Evolutionary conservation across 805 yeast species (phyloP).

Genomic region (Candida tibetensis): DNA sequence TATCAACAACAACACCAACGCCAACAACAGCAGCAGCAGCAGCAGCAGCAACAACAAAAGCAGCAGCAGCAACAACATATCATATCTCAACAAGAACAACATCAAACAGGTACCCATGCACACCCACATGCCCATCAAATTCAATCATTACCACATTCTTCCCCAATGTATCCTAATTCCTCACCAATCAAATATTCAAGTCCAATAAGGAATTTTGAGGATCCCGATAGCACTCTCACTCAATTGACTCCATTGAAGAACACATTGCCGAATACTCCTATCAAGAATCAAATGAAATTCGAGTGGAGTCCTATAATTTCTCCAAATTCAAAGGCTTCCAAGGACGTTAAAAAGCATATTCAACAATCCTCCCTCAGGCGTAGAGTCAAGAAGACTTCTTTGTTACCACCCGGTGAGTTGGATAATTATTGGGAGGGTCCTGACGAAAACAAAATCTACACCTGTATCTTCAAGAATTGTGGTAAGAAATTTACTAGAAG

Average conservation of each 20-base stretch:
- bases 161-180: slow-evolving; percentile 22
- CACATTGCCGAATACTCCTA: slow-evolving; percentile 33
- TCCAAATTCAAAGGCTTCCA: slow-evolving; percentile 27
- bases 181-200: slow-evolving; percentile 31
- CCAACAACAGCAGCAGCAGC: background rate
- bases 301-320: slow-evolving; percentile 48
- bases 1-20: slow-evolving; percentile 1
- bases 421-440: slow-evolving; percentile 84
- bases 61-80: too few relatives aligned
- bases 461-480: slow-evolving; percentile 75
- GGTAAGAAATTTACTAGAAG: slow-evolving; percentile 82
- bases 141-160: slow-evolving; percentile 24
- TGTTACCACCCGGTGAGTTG: slow-evolving; percentile 85
- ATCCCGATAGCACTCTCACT: slow-evolving; percentile 39
- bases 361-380: slow-evolving; percentile 47
- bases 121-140: slow-evolving; percentile 6
- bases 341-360: slow-evolving; percentile 19
- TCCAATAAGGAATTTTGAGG: slow-evolving; percentile 20
- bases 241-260: slow-evolving; percentile 40
- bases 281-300: slow-evolving; percentile 28
- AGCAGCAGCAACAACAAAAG: slow-evolving; percentile 3
- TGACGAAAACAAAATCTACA: slow-evolving; percentile 63
- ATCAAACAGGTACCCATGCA: background rate
- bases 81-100: background rate
- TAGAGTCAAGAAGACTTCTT: slow-evolving; percentile 55